These are phyloP conservation scores for Trametes cinnabarina DNA, from an alignment of 768 basidiomycete species.

Conservation along the genomic window DNA sequence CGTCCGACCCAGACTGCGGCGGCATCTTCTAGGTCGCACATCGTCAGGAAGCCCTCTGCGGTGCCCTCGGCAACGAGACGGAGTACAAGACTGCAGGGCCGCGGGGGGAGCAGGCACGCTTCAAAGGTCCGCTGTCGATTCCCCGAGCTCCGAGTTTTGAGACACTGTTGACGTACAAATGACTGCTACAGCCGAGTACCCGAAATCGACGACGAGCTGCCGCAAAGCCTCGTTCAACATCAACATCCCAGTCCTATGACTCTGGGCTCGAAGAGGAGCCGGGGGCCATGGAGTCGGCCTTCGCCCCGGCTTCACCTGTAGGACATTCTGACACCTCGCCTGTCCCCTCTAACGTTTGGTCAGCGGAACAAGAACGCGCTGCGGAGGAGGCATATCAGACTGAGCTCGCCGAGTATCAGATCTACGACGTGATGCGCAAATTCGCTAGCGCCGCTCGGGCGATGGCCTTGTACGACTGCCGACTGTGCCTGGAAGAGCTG, in stretches of 20 bases:
- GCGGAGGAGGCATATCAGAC: conserved; percentile 69
- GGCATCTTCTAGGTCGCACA: conserved; percentile 58
- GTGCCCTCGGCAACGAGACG: conserved; percentile 54
- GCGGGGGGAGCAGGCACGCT: conserved; percentile 45
- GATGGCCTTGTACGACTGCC: conserved; percentile 73
- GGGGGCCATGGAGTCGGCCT: conserved; percentile 45
- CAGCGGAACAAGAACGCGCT: conserved; percentile 63
- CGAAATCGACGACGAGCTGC: background rate
- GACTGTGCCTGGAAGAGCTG: conserved; percentile 70
- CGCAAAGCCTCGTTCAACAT: conserved; percentile 42
- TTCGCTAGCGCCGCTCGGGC: conserved; percentile 81
- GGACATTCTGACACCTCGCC: conserved; percentile 51
- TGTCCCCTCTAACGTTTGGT: conserved; percentile 60
- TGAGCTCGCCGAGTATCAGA: conserved; percentile 76
- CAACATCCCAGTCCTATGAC: conserved; percentile 60
- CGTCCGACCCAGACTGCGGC: conserved; percentile 70
- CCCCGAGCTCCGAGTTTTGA: background rate
- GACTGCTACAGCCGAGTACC: conserved; percentile 28
- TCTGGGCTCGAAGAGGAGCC: conserved; percentile 73
- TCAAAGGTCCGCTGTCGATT: conserved; percentile 49
- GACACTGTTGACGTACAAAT: background rate
- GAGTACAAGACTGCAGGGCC: conserved; percentile 70
- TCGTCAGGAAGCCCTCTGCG: conserved; percentile 37
- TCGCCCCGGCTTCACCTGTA: conserved; percentile 48
- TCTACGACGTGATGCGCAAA: conserved; percentile 75